Evolutionary conservation across 2,329 filamentous ascomycete genomes (phyloP).

Genomic region (Colletotrichum spinosum): DNA sequence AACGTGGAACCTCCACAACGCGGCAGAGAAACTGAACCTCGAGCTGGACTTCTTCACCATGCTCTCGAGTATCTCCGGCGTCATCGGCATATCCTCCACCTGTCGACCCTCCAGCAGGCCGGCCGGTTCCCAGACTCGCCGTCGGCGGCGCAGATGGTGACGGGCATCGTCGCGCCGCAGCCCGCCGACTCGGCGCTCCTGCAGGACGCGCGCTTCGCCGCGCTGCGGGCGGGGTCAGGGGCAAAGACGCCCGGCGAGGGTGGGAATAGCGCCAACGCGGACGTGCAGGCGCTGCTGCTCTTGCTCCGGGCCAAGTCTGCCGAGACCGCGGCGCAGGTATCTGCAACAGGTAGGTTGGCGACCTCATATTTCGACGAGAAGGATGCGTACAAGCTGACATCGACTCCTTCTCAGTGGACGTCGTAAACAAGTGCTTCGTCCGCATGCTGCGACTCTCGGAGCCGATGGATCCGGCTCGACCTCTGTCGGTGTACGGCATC

Average conservation of each 20-base stretch:
- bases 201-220: not conserved
- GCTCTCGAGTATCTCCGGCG: conserved; percentile 45
- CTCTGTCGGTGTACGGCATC: conserved; percentile 43
- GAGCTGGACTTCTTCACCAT: conserved; percentile 51
- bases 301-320: not conserved
- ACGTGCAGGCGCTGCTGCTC: conserved; percentile 7
- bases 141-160: conserved; percentile 43
- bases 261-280: not conserved
- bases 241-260: not conserved
- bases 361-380: too few relatives aligned
- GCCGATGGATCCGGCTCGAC: conserved; percentile 42
- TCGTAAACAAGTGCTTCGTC: not conserved
- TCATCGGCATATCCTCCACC: conserved; percentile 45
- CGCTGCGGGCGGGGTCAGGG: not conserved
- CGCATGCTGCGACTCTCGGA: conserved; percentile 40
- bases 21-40: conserved; percentile 37
- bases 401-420: not conserved
- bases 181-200: conserved; percentile 39
- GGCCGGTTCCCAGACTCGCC: conserved; percentile 28
- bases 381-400: too few relatives aligned
- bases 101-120: conserved; percentile 44
- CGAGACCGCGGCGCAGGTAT: not conserved
- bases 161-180: conserved; percentile 41
- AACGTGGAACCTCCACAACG: conserved; percentile 53
- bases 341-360: not conserved